phyloP scores from a whole-genome alignment of 1,139 yeast genomes.

The Nakaseomyces kungkrabaensis region DNA sequence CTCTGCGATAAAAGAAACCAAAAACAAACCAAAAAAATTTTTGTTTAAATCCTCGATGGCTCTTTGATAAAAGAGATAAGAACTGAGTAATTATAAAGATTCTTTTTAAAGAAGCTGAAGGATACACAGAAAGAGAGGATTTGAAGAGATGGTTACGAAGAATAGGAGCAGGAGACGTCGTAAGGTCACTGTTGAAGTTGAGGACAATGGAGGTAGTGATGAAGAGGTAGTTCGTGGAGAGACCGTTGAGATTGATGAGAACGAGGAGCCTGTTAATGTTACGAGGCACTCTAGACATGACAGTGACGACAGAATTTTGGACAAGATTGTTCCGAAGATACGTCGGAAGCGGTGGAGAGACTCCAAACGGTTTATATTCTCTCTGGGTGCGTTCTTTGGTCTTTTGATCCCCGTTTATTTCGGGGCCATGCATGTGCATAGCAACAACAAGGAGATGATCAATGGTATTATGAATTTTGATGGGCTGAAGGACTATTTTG shows the following conservation, averaged over 20 bases:
- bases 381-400: constrained; percentile 63
- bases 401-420: constrained; percentile 53
- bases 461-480: constrained; percentile 51
- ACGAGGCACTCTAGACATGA: not conserved
- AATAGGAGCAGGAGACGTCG: not conserved
- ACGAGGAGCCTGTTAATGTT: not conserved
- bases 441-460: constrained; percentile 27
- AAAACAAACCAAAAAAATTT: too few relatives aligned
- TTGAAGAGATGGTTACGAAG: not conserved
- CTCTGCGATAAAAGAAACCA: too few relatives aligned
- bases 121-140: too few relatives aligned
- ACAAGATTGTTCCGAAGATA: not conserved
- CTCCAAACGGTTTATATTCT: constrained; percentile 33
- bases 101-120: too few relatives aligned
- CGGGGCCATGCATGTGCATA: constrained; percentile 32
- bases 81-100: too few relatives aligned
- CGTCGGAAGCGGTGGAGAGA: constrained; percentile 21
- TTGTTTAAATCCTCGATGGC: too few relatives aligned
- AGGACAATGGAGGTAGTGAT: not conserved
- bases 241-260: not conserved
- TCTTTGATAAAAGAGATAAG: too few relatives aligned
- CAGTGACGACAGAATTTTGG: not conserved
- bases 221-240: not conserved
- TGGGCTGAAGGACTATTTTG: constrained; percentile 39
- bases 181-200: not conserved